Base-by-base conservation (phyloP, 306 rosid species). In the Prinsepia uniflora region DNA sequence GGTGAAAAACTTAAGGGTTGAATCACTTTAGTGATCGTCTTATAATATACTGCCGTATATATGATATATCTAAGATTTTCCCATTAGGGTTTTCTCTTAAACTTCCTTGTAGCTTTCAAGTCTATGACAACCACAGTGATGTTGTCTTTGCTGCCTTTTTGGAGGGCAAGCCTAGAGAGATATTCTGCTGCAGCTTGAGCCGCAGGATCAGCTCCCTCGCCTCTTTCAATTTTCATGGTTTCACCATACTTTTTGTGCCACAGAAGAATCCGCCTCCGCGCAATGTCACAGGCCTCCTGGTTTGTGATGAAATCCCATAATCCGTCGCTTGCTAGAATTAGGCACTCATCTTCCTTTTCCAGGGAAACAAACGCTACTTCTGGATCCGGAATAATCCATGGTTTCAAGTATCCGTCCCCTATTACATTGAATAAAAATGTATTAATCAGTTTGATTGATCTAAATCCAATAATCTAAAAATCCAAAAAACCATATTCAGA, bases 231-330 rank as follows among this genome's bases (percentile, higher is more conserved):
- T 6, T 80, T 18, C 11, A 74, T 65, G 0, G 73, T 67, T 56
- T 79, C 65, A 17, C 91, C 87, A 41, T 80, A 54, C 66, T 86
- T 91, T 60, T 83, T 88, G 75, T 91, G 96, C 97, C 97, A 91
- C 60, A 85, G 65, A 61, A 91, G 96, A 79, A 91, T 86, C 63
- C 96, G 53, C 79, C 73, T 88, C 75, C 89, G 81, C 2, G 97
- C 97, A 69, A 84, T 59, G 17, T 88, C 91, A 19, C 96, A 91
- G n/a, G 85, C 97, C 77, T 86, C 97, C 76, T 91, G 90, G 55
- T 88, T 86, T 53, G 90, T 88, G 68, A 91, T 76, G 15, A 88
- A 92, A 82, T 91, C 97, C 97, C 97, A 91, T 56, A 91, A 74
- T 17, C 97, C 97, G 24, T 88, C 97, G 5, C 89, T 88, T 62